A percentile compares a stretch with the other conserved stretches of the same genome.
Evolutionary conservation across 768 basidiomycete genomes (phyloP).

Genomic region (Panaeolus cyanescens): DNA sequence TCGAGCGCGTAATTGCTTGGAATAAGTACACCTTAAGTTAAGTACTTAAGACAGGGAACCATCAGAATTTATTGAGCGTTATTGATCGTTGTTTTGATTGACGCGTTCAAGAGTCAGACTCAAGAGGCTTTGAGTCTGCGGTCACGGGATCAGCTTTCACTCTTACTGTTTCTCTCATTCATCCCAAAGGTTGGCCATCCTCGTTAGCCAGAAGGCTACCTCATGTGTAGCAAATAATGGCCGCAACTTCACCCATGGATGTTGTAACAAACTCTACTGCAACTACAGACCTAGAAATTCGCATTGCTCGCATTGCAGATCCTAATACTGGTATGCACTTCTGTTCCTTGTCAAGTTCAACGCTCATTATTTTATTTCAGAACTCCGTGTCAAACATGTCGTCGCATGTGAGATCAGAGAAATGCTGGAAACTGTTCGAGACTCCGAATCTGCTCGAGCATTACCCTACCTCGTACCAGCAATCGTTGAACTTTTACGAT

Average conservation of each 20-base stretch:
- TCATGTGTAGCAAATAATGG: slow-evolving; percentile 25
- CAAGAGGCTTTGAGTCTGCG: not conserved
- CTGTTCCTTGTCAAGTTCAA: not conserved
- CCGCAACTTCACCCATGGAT: slow-evolving; percentile 36
- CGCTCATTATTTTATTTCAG: slow-evolving; percentile 33
- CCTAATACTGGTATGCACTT: slow-evolving; percentile 62
- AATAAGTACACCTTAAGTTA: no score
- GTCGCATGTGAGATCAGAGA: slow-evolving; percentile 82
- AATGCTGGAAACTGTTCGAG: slow-evolving; percentile 77
- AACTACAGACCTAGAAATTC: slow-evolving; percentile 64
- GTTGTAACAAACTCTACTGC: slow-evolving; percentile 33
- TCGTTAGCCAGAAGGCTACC: not conserved
- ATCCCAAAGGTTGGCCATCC: not conserved
- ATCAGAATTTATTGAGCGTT: not conserved
- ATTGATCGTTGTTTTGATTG: slow-evolving; percentile 3
- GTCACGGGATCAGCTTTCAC: not conserved
- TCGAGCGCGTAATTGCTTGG: no score
- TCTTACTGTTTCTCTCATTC: not conserved
- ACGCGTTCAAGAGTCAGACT: slow-evolving; percentile 1
- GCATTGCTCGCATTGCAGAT: slow-evolving; percentile 74
- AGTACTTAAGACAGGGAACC: not conserved
- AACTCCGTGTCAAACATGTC: slow-evolving; percentile 68
- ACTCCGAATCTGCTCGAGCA: slow-evolving; percentile 69
- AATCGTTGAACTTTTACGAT: slow-evolving; percentile 70
- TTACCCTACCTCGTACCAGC: slow-evolving; percentile 75